phyloP scores from a whole-genome alignment of 2,329 filamentous ascomycete species.

The Dactylellina cionopaga region DNA sequence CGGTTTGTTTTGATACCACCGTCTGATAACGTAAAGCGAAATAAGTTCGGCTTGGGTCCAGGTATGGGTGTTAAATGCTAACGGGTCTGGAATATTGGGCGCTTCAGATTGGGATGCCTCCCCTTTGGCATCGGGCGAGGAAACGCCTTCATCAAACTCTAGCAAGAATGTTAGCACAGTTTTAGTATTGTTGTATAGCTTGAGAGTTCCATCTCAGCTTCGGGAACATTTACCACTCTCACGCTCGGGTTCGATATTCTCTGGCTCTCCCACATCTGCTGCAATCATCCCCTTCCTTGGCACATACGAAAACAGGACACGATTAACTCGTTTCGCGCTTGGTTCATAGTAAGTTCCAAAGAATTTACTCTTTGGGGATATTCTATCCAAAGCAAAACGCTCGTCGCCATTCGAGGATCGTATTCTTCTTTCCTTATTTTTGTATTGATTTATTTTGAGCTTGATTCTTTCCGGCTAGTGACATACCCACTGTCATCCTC shows the following conservation, averaged over 20 bases:
- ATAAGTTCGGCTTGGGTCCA: conserved; percentile 25
- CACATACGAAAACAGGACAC: conserved; percentile 15
- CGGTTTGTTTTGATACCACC: conserved; percentile 28
- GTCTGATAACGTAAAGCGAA: conserved; percentile 31
- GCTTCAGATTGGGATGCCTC: too few species aligned
- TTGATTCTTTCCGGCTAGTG: conserved; percentile 14
- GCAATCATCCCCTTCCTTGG: neutral
- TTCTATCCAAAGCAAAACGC: conserved; percentile 28
- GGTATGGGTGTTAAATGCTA: conserved; percentile 10
- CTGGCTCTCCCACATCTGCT: neutral
- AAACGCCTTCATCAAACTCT: neutral
- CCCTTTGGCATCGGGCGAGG: neutral
- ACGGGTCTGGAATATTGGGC: conserved; percentile 14
- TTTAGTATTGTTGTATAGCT: neutral
- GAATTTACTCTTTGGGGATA: conserved; percentile 38
- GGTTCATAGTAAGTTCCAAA: conserved; percentile 9
- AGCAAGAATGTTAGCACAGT: too few species aligned
- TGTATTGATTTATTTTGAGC: conserved; percentile 30
- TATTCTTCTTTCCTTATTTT: neutral
- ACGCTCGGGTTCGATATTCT: neutral
- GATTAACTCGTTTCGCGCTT: conserved; percentile 5
- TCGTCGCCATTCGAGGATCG: conserved; percentile 4
- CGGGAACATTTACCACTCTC: too few species aligned
- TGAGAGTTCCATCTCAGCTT: too few species aligned
- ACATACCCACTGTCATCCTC: conserved; percentile 37